Conservation (phyloP, 352 stramenopile species). For the Phytopythium mirpurense region DNA sequence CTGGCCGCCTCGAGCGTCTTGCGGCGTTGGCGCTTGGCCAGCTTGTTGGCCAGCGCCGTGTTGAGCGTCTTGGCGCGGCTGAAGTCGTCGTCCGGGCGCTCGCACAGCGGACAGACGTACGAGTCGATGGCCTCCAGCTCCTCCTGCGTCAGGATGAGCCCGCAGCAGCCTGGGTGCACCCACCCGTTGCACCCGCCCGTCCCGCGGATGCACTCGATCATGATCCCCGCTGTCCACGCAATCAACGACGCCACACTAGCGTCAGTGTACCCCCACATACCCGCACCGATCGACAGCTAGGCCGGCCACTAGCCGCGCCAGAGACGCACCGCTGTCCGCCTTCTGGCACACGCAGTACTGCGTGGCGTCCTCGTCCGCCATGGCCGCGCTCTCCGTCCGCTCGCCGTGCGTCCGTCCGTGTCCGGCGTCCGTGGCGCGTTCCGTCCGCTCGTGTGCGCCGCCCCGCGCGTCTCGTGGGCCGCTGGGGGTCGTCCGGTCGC, state of each 20-base stretch:
- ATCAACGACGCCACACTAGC: not conserved
- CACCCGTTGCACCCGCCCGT: slow-evolving; percentile 88
- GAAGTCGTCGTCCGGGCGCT: slow-evolving; percentile 65
- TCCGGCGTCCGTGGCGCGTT: too few species aligned
- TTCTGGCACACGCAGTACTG: slow-evolving; percentile 86
- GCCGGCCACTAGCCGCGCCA: too few species aligned
- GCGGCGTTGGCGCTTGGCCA: slow-evolving; percentile 42
- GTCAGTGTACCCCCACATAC: not conserved
- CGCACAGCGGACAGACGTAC: slow-evolving; percentile 85
- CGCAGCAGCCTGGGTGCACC: slow-evolving; percentile 87
- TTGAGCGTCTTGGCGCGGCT: slow-evolving; percentile 59
- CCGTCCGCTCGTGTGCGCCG: not conserved
- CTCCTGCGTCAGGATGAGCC: slow-evolving; percentile 78
- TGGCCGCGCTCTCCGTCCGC: not conserved
- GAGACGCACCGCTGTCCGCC: slow-evolving; percentile 55
- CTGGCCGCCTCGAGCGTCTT: slow-evolving; percentile 21
- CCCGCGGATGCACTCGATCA: slow-evolving; percentile 92
- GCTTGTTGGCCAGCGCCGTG: slow-evolving; percentile 65
- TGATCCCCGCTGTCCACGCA: slow-evolving; percentile 58
- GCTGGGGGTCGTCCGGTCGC: not conserved
- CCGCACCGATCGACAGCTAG: too few species aligned
- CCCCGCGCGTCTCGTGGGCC: not conserved
- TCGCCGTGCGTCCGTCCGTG: slow-evolving; percentile 3
- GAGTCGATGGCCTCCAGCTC: slow-evolving; percentile 81
- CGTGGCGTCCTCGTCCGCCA: slow-evolving; percentile 36